These are phyloP conservation scores for Kwoniella shandongensis DNA, from an alignment of 768 basidiomycete species.

Conservation along the genomic window DNA sequence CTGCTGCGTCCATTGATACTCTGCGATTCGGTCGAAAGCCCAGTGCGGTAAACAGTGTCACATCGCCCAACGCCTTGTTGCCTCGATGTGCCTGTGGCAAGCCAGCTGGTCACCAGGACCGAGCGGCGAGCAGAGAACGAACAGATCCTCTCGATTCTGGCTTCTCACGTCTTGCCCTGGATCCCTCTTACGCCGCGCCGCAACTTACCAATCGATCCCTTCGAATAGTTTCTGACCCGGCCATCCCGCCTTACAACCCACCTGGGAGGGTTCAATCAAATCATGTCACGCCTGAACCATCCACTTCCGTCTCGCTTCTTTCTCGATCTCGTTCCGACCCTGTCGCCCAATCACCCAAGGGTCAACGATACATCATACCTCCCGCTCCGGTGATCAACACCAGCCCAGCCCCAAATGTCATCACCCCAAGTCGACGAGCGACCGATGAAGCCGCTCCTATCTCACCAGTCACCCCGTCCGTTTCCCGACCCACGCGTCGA, in stretches of 20 bases:
- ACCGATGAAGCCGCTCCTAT: neutral
- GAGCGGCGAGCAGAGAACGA: constrained; percentile 32
- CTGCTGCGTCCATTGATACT: constrained; percentile 44
- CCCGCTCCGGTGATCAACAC: constrained; percentile 6
- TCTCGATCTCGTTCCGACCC: constrained; percentile 47
- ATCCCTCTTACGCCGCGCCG: constrained; percentile 25
- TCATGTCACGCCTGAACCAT: constrained; percentile 1
- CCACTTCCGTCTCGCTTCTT: constrained; percentile 25
- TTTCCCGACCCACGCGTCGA: constrained; percentile 6
- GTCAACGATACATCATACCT: constrained; percentile 3
- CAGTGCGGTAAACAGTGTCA: constrained; percentile 44
- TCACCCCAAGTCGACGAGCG: constrained; percentile 19
- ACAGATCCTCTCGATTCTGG: constrained; percentile 29
- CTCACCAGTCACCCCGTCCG: constrained; percentile 13
- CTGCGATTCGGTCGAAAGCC: constrained; percentile 52
- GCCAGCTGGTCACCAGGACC: constrained; percentile 31
- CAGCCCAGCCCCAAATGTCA: constrained; percentile 2
- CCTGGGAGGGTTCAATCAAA: constrained; percentile 10
- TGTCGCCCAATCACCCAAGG: constrained; percentile 13
- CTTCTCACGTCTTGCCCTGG: constrained; percentile 34
- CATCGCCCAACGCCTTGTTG: constrained; percentile 47
- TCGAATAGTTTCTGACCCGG: constrained; percentile 36
- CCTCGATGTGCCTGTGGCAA: constrained; percentile 47
- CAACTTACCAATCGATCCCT: constrained; percentile 4
- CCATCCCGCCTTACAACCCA: constrained; percentile 2